Conservation (phyloP, 305 asterid species). For the Plantago coronopus region DNA sequence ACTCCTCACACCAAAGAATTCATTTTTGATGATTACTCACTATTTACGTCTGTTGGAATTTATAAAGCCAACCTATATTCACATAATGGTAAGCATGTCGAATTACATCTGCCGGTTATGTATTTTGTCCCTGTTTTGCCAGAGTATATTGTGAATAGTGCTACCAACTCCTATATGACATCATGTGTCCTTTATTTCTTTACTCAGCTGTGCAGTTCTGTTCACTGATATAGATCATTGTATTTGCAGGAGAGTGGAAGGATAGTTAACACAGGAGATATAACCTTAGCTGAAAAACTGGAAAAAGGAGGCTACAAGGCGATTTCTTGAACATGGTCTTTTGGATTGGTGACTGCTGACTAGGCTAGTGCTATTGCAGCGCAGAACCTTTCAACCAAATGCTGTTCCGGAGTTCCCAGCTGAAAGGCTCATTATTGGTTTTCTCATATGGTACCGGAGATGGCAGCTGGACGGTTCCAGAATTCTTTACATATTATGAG, state of each 20-base stretch:
- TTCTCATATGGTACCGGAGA: too few relatives aligned
- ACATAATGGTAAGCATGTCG: conserved; percentile 73
- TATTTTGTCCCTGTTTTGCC: neutral
- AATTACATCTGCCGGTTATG: conserved; percentile 5
- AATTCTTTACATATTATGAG: neutral
- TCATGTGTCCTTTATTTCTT: neutral
- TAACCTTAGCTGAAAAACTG: conserved; percentile 60
- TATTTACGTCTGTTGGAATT: conserved; percentile 79
- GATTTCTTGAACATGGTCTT: conserved; percentile 38
- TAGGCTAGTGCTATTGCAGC: neutral
- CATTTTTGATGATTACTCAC: conserved; percentile 93
- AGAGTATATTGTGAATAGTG: neutral
- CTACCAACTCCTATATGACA: neutral
- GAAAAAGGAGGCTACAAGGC: conserved; percentile 85
- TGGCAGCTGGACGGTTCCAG: neutral
- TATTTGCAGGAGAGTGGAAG: conserved; percentile 68
- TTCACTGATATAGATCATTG: neutral
- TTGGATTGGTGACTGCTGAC: conserved; percentile 3
- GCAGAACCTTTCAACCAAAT: neutral
- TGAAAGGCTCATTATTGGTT: neutral
- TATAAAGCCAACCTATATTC: conserved; percentile 71
- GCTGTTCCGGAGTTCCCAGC: neutral
- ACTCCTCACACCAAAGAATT: conserved; percentile 57
- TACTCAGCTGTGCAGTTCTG: too few relatives aligned
- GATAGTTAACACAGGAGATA: conserved; percentile 85